Conservation (phyloP, 164 flowering plant species). For the Litsea cubeba region DNA sequence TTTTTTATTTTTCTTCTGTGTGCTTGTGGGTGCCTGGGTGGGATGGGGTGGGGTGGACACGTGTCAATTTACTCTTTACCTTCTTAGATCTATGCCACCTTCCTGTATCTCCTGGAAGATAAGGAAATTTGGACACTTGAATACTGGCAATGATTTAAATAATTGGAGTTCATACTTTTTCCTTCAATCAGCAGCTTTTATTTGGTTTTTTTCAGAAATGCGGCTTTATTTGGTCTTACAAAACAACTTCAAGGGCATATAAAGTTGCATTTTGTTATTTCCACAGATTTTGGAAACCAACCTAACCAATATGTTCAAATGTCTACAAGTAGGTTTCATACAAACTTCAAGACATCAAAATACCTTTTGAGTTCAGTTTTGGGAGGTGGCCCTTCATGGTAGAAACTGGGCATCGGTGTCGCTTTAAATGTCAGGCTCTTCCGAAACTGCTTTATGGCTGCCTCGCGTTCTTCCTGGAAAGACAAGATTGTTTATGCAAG, state of each 20-base stretch:
- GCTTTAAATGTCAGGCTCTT: slow-evolving; percentile 73
- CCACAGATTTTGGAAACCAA: background rate
- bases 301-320: background rate
- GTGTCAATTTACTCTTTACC: too few species aligned
- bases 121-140: too few species aligned
- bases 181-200: background rate
- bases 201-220: background rate
- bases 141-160: too few species aligned
- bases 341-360: background rate
- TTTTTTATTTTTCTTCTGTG: too few species aligned
- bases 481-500: background rate
- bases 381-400: slow-evolving; percentile 85
- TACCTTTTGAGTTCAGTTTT: slow-evolving; percentile 94
- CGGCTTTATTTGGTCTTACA: background rate
- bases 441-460: slow-evolving; percentile 77
- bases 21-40: too few species aligned
- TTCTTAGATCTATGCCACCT: too few species aligned
- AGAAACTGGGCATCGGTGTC: slow-evolving; percentile 89
- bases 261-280: background rate
- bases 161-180: too few species aligned
- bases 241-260: background rate
- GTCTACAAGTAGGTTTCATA: too few species aligned
- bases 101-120: too few species aligned
- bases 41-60: too few species aligned
- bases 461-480: slow-evolving; percentile 81